These are phyloP conservation scores for Lentinula boryana DNA, from an alignment of 768 basidiomycete species.

Conservation along the genomic window DNA sequence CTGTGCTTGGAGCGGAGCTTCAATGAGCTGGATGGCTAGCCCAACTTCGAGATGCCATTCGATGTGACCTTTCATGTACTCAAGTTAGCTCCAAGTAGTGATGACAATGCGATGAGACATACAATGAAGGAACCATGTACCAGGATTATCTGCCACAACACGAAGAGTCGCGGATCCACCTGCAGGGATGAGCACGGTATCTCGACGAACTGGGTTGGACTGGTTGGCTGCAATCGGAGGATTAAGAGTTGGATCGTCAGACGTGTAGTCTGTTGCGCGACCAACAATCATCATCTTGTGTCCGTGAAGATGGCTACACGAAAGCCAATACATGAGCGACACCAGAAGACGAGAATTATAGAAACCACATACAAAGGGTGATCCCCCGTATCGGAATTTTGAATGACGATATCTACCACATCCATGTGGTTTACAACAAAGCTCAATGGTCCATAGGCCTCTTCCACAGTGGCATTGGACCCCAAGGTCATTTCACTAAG, in stretches of 20 bases:
- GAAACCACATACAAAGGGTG: conserved; percentile 73
- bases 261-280: conserved; percentile 63
- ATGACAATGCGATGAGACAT: conserved; percentile 20
- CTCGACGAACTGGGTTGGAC: conserved; percentile 86
- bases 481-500: conserved; percentile 78
- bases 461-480: conserved; percentile 52
- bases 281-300: conserved; percentile 82
- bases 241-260: conserved; percentile 70
- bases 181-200: conserved; percentile 76
- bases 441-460: conserved; percentile 76
- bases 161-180: conserved; percentile 67
- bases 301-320: conserved; percentile 79
- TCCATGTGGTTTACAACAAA: conserved; percentile 72
- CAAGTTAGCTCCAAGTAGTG: not conserved
- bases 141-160: conserved; percentile 87
- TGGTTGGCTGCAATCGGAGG: conserved; percentile 76
- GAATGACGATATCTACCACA: conserved; percentile 71
- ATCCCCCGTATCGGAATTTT: conserved; percentile 65
- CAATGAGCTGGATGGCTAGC: conserved; percentile 79
- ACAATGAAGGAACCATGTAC: conserved; percentile 85
- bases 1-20: conserved; percentile 72
- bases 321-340: conserved; percentile 2
- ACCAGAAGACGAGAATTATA: not conserved
- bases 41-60: conserved; percentile 86
- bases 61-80: conserved; percentile 52